These are phyloP conservation scores for Pythium phragmiticola DNA, from an alignment of 352 stramenopile genomes.

Conservation along the genomic window DNA sequence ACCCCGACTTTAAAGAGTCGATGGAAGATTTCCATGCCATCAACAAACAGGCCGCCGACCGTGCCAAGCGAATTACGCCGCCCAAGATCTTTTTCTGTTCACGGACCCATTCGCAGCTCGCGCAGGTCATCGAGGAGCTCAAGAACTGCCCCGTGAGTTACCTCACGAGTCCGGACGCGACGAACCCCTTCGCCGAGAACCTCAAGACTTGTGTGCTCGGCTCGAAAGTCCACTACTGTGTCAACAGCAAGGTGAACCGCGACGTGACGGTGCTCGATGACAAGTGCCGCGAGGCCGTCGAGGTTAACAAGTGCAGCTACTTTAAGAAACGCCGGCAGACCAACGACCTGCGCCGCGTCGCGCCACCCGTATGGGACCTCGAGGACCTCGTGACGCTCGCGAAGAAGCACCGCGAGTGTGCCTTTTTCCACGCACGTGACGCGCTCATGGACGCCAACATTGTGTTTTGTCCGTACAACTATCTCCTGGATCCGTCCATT, in stretches of 20 bases:
- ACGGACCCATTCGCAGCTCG: slow-evolving; percentile 84
- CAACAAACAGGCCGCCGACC: not conserved
- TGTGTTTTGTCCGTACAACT: slow-evolving; percentile 89
- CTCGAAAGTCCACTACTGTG: slow-evolving; percentile 79
- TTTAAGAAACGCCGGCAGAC: slow-evolving; percentile 53
- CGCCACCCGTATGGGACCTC: slow-evolving; percentile 80
- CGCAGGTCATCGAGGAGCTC: slow-evolving; percentile 79
- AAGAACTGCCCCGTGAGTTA: slow-evolving; percentile 74
- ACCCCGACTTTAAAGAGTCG: slow-evolving; percentile 7
- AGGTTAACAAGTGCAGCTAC: slow-evolving; percentile 54
- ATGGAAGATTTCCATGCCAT: slow-evolving; percentile 32
- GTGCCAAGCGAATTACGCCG: slow-evolving; percentile 34
- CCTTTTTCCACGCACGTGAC: slow-evolving; percentile 68
- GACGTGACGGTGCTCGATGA: slow-evolving; percentile 66
- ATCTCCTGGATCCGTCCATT: slow-evolving; percentile 78
- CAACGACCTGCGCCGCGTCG: slow-evolving; percentile 47
- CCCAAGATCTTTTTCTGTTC: slow-evolving; percentile 87
- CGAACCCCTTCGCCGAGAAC: slow-evolving; percentile 34
- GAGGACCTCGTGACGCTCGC: slow-evolving; percentile 74
- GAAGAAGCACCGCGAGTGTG: slow-evolving; percentile 78
- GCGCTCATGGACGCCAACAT: slow-evolving; percentile 62
- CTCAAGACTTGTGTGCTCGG: slow-evolving; percentile 82
- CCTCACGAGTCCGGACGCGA: slow-evolving; percentile 37
- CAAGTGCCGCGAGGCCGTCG: slow-evolving; percentile 62
- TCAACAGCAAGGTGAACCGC: slow-evolving; percentile 71